Base-by-base conservation (phyloP, 495 filamentous ascomycete genomes). In the Lasiosphaeria miniovina region DNA sequence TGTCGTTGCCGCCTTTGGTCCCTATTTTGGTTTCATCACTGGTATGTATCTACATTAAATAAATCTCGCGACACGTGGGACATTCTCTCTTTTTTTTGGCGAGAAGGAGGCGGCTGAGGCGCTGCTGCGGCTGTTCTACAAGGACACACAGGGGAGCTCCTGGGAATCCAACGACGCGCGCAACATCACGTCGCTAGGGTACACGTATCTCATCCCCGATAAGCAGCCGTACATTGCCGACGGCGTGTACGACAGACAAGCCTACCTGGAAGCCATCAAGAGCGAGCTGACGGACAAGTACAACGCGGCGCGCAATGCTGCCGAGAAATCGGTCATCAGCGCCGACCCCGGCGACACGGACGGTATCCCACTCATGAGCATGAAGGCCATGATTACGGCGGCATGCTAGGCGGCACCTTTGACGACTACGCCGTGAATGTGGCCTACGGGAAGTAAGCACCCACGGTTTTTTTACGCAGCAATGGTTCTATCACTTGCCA, bases 1-100 rank as follows among this genome's bases (percentile, higher is more conserved):
- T 3, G 32, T 34, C 35, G 52, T 54, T 7, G 52, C 52, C 52
- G 52, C 52, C 32, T 38, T 54, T 36, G 52, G 38, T 36, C 52
- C 52, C 33, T 54, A 14, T 54, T 54, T 17, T 54, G 52, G 52
- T 54, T 54, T n/a, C 52, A 54, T 38, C 52, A 54, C 35, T 54
- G 52, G 52, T 38, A 54, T 4, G 4, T 17, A 2, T 0, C 35
- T 41, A 41, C 38, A 8, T 14, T 41, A 3, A 8, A 9, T 41
- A 41, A 14, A 14, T 9, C 24, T 24, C 24, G 24, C 24, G 24
- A 24, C 24, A 24, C 24, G 24, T 24, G 24, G 2, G 24, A 24
- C 24, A 24, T 24, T 24, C 24, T 24, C 24, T 24, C 24, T 2
- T 24, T 24, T 24, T 24, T 24, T 24, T 24, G 8, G 38, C 38